Conservation (phyloP, 2,329 filamentous ascomycete genomes). For the Exophiala alcalophila region DNA sequence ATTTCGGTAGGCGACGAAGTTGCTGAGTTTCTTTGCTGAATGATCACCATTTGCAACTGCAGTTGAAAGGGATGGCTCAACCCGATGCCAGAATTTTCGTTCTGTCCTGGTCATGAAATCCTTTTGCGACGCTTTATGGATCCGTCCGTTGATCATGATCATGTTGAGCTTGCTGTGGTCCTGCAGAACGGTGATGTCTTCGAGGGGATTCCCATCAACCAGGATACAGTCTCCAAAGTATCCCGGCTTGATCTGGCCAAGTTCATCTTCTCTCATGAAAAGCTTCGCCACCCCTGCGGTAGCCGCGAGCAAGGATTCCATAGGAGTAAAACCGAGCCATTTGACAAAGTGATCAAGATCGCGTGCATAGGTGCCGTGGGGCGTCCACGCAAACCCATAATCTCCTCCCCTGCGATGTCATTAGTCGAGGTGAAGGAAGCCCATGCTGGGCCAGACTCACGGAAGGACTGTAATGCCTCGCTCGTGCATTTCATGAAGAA, state of each 20-base stretch:
- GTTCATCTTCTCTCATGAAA: slow-evolving; percentile 41
- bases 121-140: slow-evolving; percentile 40
- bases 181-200: slow-evolving; percentile 44
- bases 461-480: slow-evolving; percentile 47
- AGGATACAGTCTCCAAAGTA: slow-evolving; percentile 48
- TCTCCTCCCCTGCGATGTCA: slow-evolving; percentile 32
- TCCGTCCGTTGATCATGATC: slow-evolving; percentile 49
- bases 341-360: slow-evolving; percentile 49
- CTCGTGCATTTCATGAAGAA: slow-evolving; percentile 46
- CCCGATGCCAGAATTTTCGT: not conserved
- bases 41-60: not conserved
- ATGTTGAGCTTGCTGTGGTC: slow-evolving; percentile 44
- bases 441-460: too few relatives aligned
- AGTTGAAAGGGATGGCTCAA: not conserved
- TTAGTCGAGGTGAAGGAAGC: not conserved
- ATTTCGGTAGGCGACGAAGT: slow-evolving; percentile 10
- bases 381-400: slow-evolving; percentile 50
- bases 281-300: slow-evolving; percentile 42
- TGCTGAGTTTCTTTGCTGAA: not conserved
- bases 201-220: slow-evolving; percentile 46
- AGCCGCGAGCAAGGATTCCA: slow-evolving; percentile 46
- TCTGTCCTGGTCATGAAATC: slow-evolving; percentile 17
- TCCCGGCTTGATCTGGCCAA: slow-evolving; percentile 44
- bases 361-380: slow-evolving; percentile 49
- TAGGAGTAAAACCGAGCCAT: slow-evolving; percentile 44